Evolutionary conservation across 352 stramenopile species (phyloP).

Genomic region (Blastocystis sp.): DNA sequence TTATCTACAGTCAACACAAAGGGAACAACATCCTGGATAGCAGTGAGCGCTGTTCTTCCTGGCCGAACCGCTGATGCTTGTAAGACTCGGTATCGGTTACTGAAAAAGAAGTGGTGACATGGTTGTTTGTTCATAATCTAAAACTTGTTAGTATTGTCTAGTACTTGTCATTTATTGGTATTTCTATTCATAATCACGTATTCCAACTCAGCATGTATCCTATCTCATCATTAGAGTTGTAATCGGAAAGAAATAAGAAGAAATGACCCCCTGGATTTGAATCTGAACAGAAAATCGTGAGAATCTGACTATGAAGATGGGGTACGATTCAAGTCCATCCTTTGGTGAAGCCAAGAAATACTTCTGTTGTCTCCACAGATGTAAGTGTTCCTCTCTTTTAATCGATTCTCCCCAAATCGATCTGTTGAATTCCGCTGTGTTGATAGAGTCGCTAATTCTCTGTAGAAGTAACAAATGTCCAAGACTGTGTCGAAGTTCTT

Average conservation of each 20-base stretch:
- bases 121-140: neutral
- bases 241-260: neutral
- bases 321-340: neutral
- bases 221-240: too few relatives aligned
- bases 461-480: conserved; percentile 58
- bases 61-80: conserved; percentile 37
- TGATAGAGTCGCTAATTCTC: conserved; percentile 1
- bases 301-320: neutral
- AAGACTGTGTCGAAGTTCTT: conserved; percentile 61
- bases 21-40: neutral
- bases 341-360: conserved; percentile 38
- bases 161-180: too few relatives aligned
- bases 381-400: neutral
- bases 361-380: conserved; percentile 59
- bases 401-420: neutral
- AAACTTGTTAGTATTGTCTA: neutral
- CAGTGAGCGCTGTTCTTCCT: neutral
- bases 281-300: neutral
- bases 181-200: too few relatives aligned
- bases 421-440: neutral
- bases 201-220: too few relatives aligned
- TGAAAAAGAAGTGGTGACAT: neutral
- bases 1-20: neutral
- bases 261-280: neutral
- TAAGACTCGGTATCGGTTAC: conserved; percentile 20